Percentiles rank a stretch among this genome's conserved stretches.
phyloP scores from a whole-genome alignment of 2,329 filamentous ascomycete species.

The Fusarium verrucosum region DNA sequence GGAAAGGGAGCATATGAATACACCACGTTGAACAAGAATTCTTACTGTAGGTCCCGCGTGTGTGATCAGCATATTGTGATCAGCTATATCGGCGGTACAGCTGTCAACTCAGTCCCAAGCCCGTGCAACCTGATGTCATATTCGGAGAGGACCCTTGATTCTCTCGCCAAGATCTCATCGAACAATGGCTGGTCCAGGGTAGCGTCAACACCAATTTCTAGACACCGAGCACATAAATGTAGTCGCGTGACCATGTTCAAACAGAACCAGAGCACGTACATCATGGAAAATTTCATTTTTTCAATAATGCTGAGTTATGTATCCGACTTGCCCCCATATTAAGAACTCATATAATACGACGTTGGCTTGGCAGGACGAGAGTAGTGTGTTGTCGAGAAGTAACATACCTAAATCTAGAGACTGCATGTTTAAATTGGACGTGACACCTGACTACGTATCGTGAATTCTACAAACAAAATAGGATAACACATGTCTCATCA shows the following conservation, averaged over 20 bases:
- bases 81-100: constrained; percentile 2
- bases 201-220: background rate
- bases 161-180: background rate
- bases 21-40: background rate
- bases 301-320: no score
- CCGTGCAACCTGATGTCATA: constrained; percentile 19
- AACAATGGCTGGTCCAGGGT: constrained; percentile 1
- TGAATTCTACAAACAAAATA: background rate
- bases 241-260: constrained; percentile 5
- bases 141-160: background rate
- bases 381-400: no score
- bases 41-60: background rate
- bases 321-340: no score
- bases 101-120: constrained; percentile 19
- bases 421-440: no score
- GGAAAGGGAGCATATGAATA: background rate
- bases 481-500: background rate
- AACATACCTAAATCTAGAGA: no score
- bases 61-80: constrained; percentile 16
- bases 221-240: no score
- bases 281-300: background rate
- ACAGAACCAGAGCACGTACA: background rate
- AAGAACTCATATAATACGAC: no score
- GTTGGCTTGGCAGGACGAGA: no score
- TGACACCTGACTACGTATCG: no score